Conservation (phyloP, 2,329 filamentous ascomycete species). For the Aspergillus thermomutatus region DNA sequence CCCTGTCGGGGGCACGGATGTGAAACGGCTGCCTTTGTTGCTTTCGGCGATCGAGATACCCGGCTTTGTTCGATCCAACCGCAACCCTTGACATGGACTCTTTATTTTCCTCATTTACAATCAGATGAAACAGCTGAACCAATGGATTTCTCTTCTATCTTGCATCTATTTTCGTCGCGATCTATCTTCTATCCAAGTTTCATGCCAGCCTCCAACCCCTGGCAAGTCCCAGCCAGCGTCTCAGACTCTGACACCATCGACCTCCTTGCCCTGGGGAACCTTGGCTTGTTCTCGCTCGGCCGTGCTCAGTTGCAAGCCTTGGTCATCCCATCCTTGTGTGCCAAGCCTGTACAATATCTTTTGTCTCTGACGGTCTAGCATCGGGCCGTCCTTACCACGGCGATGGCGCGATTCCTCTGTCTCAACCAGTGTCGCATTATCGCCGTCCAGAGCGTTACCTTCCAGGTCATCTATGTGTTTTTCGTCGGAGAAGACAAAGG, state of each 20-base stretch:
- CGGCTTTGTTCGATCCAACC: neutral
- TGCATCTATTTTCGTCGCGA: neutral
- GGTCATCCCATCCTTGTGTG: conserved; percentile 43
- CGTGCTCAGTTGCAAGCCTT: conserved; percentile 37
- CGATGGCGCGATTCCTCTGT: conserved; percentile 40
- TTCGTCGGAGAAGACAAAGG: conserved; percentile 60
- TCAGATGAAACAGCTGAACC: neutral
- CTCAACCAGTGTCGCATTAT: conserved; percentile 42
- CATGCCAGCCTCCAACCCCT: neutral
- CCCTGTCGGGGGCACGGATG: neutral
- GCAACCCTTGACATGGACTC: neutral
- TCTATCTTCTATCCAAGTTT: neutral
- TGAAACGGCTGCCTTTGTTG: neutral
- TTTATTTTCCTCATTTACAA: neutral
- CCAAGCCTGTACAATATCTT: conserved; percentile 37
- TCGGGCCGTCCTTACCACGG: conserved; percentile 37
- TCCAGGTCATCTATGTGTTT: conserved; percentile 47
- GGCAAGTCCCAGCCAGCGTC: neutral
- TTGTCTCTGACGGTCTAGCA: conserved; percentile 35
- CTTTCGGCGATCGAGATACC: neutral
- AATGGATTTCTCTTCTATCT: neutral
- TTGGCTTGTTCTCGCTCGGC: conserved; percentile 34
- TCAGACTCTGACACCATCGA: conserved; percentile 28
- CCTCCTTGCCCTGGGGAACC: conserved; percentile 30
- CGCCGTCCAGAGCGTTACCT: conserved; percentile 31